Evolutionary conservation across 768 basidiomycete species (phyloP).

Genomic region (Tricholoma furcatifolium): DNA sequence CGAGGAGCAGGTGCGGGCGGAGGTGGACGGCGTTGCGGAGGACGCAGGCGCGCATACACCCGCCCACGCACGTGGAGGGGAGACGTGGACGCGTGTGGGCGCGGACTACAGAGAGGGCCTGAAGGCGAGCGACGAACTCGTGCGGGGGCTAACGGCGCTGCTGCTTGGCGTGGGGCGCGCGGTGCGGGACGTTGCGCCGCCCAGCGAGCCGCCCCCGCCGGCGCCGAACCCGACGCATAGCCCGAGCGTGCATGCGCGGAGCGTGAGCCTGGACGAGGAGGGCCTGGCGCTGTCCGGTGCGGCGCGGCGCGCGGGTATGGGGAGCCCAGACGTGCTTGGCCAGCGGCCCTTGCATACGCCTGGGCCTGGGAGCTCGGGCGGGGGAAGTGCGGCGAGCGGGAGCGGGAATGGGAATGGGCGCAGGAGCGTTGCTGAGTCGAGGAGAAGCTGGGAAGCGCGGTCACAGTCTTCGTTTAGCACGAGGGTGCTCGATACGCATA

Average conservation of each 20-base stretch:
- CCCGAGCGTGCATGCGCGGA: slow-evolving; percentile 44
- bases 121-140: slow-evolving; percentile 75
- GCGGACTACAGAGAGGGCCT: slow-evolving; percentile 72
- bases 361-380: slow-evolving; percentile 23
- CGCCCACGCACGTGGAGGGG: too few species aligned
- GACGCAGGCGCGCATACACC: too few species aligned
- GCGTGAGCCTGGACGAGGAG: slow-evolving; percentile 57
- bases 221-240: not conserved
- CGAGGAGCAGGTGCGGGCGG: slow-evolving; percentile 74
- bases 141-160: slow-evolving; percentile 73
- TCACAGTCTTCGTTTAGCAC: slow-evolving; percentile 31
- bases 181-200: slow-evolving; percentile 51
- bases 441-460: slow-evolving; percentile 49
- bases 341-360: slow-evolving; percentile 8
- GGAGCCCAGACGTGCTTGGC: slow-evolving; percentile 24
- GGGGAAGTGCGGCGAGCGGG: slow-evolving; percentile 33
- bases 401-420: slow-evolving; percentile 39
- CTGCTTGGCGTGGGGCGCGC: slow-evolving; percentile 73
- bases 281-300: slow-evolving; percentile 27
- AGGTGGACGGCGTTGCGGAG: slow-evolving; percentile 53
- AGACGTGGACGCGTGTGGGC: slow-evolving; percentile 69
- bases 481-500: slow-evolving; percentile 16
- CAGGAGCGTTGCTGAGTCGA: slow-evolving; percentile 49
- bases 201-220: slow-evolving; percentile 25
- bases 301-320: slow-evolving; percentile 22